These are phyloP conservation scores for Claviceps purpurea DNA, from an alignment of 2,329 filamentous ascomycete genomes.

Conservation along the genomic window DNA sequence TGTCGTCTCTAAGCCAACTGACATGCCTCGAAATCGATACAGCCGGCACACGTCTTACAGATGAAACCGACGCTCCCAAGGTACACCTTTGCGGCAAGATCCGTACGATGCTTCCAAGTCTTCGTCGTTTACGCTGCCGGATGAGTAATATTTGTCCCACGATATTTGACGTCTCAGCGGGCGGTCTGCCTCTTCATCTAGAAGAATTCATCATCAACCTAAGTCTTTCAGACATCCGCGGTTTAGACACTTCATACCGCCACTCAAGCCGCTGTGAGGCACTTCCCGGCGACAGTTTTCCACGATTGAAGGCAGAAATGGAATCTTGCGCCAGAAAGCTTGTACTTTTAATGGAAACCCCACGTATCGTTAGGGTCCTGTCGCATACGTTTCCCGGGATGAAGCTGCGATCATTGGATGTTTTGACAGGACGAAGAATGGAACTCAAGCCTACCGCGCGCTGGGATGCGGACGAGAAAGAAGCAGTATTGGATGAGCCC, in stretches of 20 bases:
- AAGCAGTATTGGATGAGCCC: no score
- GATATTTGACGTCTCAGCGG: conserved; percentile 2
- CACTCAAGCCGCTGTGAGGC: background rate
- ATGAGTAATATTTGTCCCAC: conserved; percentile 5
- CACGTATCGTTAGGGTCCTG: no score
- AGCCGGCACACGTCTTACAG: conserved; percentile 3
- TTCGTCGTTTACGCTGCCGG: conserved; percentile 6
- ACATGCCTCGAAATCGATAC: conserved; percentile 7
- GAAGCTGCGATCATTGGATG: no score
- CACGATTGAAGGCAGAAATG: no score
- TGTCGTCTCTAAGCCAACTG: conserved; percentile 3
- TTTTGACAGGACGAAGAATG: no score
- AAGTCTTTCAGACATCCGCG: conserved; percentile 4
- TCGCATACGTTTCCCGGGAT: no score
- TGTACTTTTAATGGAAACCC: no score
- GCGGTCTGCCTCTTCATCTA: background rate
- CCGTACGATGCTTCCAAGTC: conserved; percentile 2
- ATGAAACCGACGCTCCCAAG: background rate
- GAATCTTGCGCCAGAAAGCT: no score
- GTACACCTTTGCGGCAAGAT: conserved; percentile 5
- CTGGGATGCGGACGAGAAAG: conserved; percentile 1
- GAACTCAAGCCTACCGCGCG: no score
- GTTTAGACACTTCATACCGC: no score
- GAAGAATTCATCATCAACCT: conserved; percentile 6
- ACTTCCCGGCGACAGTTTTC: background rate